Conservation (phyloP, 2,329 filamentous ascomycete species). For the Kalmusia sp. region DNA sequence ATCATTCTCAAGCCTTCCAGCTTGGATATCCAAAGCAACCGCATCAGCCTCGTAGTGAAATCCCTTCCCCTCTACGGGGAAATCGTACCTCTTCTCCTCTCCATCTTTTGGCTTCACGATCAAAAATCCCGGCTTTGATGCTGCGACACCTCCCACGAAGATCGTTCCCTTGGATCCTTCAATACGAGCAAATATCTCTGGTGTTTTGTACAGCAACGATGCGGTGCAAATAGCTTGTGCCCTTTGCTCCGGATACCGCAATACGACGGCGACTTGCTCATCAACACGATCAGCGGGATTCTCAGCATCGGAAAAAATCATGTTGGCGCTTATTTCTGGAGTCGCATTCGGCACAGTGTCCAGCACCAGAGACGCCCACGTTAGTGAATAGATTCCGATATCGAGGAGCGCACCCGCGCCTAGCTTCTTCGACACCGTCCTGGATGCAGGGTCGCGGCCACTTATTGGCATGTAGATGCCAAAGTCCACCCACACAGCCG, state of each 20-base stretch:
- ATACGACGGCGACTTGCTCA: not conserved
- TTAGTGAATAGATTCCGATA: slow-evolving; percentile 86
- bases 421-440: slow-evolving; percentile 73
- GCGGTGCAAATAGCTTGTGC: not conserved
- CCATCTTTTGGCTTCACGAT: not conserved
- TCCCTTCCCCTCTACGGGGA: not conserved
- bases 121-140: not conserved
- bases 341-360: not conserved
- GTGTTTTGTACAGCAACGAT: slow-evolving; percentile 1
- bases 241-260: not conserved
- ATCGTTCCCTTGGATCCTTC: slow-evolving; percentile 5
- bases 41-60: slow-evolving; percentile 9
- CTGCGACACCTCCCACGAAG: not conserved
- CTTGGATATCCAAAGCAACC: slow-evolving; percentile 1
- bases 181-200: slow-evolving; percentile 1
- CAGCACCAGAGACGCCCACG: slow-evolving; percentile 81
- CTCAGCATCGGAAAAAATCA: slow-evolving; percentile 3
- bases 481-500: slow-evolving; percentile 59
- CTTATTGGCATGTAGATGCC: slow-evolving; percentile 68
- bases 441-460: not conserved
- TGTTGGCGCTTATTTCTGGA: not conserved
- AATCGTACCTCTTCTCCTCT: not conserved
- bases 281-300: not conserved
- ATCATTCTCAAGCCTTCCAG: not conserved
- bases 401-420: slow-evolving; percentile 85